Percentiles rank a stretch among this genome's conserved stretches.
phyloP scores from a whole-genome alignment of 331 rosid genomes.

The Pyrus hybrid region DNA sequence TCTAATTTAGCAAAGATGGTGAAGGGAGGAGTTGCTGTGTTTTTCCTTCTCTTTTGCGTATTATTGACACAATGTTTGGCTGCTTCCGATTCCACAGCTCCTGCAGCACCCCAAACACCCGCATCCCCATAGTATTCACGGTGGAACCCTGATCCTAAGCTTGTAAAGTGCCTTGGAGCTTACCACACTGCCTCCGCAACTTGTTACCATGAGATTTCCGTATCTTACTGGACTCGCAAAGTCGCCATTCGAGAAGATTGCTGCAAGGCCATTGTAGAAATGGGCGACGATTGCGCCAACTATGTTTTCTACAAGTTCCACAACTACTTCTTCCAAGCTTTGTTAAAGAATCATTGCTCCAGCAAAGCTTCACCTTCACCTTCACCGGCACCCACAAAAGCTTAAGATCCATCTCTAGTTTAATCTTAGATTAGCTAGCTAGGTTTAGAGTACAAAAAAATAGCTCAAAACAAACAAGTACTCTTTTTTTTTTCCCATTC shows the following conservation, averaged over 20 bases:
- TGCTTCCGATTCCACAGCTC: not conserved
- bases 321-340: not conserved
- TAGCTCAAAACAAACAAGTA: too few species aligned
- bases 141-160: not conserved
- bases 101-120: not conserved
- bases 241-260: not conserved
- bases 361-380: not conserved
- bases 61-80: not conserved
- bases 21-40: not conserved
- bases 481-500: too few species aligned
- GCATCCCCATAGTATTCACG: not conserved
- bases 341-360: not conserved
- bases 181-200: not conserved
- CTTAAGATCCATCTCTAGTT: not conserved
- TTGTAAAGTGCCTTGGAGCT: not conserved
- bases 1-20: not conserved
- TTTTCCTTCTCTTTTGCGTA: not conserved
- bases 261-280: not conserved
- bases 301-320: not conserved
- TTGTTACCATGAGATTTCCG: not conserved
- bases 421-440: not conserved
- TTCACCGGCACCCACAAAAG: not conserved
- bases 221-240: not conserved
- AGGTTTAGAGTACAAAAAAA: too few species aligned
- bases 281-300: too few species aligned